Evolutionary conservation across 208 protist species (phyloP), one percentile per base, ranked within the genome.

Genomic region (Acanthamoeba castellanii): DNA sequence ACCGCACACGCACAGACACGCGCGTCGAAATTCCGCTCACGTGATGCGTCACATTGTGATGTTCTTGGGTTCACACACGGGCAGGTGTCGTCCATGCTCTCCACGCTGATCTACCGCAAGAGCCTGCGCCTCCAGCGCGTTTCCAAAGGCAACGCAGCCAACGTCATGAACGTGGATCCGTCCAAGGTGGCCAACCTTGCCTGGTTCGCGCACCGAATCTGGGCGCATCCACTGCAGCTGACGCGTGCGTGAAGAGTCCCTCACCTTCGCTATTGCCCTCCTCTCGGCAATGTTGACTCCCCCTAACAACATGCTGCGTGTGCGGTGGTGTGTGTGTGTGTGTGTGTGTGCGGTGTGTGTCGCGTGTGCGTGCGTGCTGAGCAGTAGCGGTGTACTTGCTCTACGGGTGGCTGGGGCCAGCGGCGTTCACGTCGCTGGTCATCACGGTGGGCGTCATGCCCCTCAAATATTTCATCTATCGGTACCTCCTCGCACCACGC

Each of bases 91-190:
- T 81, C 70, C 18, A 81, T 81, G 70, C 70, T 81, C 8, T 22
- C 34, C 6, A 9, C 32, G 16, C 25, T 81, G 30, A 18, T 81
- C 37, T 81, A 81, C 37, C 70, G 70, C 8, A 81, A 81, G 70
- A 81, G 70, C 7, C 70, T 81, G 34, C 30, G 37, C 30, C 70
- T 81, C 1, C 70, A 47, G 70, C 70, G 32, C 70, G 32, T 81
- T 6, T 81, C 70, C 70, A 81, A 81, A 14, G 70, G 70, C 16
- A 81, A 81, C 70, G 70, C 70, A 20, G 70, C 70, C 30, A 81
- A 81, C 32, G 70, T 81, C 7, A 81, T 81, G 70, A 81, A 81
- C 37, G 70, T 81, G 25, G 70, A 81, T 6, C 70, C 70, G 18
- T 45, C 70, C 30, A 32, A 42, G 70, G 70, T 74, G 66, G 66